Percentiles rank a stretch among this genome's conserved stretches.
Evolutionary conservation across 202 grass and related monocot species (phyloP).

Genomic region (Schoenoplectus tabernaemontani): DNA sequence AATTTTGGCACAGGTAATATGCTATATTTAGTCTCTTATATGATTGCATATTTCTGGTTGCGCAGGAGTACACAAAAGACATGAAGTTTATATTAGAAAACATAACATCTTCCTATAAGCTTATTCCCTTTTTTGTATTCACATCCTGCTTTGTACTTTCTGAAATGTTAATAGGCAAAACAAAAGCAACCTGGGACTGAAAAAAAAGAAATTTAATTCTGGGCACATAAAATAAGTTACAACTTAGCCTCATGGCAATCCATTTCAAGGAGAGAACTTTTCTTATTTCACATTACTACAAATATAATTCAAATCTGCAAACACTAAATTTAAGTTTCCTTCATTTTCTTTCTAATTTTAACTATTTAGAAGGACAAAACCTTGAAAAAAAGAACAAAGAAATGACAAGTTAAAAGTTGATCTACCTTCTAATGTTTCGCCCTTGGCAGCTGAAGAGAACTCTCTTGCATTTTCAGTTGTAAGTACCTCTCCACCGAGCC

Average conservation of each 20-base stretch:
- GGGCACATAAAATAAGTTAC: too few relatives aligned
- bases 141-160: neutral
- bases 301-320: neutral
- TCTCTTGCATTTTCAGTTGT: constrained; percentile 85
- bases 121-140: too few relatives aligned
- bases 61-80: neutral
- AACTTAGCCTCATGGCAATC: too few relatives aligned
- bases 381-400: neutral
- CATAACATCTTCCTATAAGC: neutral
- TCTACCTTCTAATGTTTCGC: constrained; percentile 81
- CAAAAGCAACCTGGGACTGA: neutral
- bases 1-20: neutral
- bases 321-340: neutral
- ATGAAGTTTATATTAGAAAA: neutral
- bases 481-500: constrained; percentile 73
- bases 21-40: neutral
- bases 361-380: neutral
- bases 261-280: neutral
- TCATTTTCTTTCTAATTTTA: neutral
- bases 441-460: constrained; percentile 88
- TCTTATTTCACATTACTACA: neutral
- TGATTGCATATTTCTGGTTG: neutral
- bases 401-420: neutral
- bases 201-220: too few relatives aligned
- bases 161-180: neutral